Percentiles rank a stretch among this genome's conserved stretches.
phyloP scores from a whole-genome alignment of 2,329 filamentous ascomycete species.

The Fusarium lyarnte region DNA sequence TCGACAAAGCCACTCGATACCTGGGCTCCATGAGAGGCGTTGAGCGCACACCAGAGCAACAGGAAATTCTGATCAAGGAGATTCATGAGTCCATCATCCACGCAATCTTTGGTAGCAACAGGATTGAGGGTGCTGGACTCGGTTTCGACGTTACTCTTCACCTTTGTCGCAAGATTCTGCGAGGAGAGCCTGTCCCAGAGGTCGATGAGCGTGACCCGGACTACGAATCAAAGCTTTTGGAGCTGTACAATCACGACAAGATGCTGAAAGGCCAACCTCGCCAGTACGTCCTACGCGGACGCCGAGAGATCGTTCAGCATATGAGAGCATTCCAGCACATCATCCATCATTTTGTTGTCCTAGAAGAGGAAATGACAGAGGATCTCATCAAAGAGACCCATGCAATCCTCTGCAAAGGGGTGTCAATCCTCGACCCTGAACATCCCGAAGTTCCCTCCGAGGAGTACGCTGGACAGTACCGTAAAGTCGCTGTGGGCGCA shows the following conservation, averaged over 20 bases:
- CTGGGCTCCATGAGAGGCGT: not conserved
- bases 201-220: slow-evolving; percentile 4
- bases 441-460: slow-evolving; percentile 5
- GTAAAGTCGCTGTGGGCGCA: slow-evolving; percentile 36
- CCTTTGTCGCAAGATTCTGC: slow-evolving; percentile 26
- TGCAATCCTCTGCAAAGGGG: slow-evolving; percentile 14
- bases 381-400: slow-evolving; percentile 35
- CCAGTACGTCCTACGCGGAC: slow-evolving; percentile 19
- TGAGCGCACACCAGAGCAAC: not conserved
- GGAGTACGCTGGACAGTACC: slow-evolving; percentile 42
- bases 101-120: slow-evolving; percentile 41
- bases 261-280: not conserved
- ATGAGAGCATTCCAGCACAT: too few species aligned
- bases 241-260: not conserved
- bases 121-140: slow-evolving; percentile 38
- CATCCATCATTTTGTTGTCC: too few species aligned
- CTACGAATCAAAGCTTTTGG: not conserved
- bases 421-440: slow-evolving; percentile 7
- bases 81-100: slow-evolving; percentile 27
- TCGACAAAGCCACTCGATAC: slow-evolving; percentile 13
- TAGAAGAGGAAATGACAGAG: not conserved
- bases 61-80: slow-evolving; percentile 11
- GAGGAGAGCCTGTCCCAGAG: not conserved
- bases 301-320: slow-evolving; percentile 38
- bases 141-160: slow-evolving; percentile 20